Percentiles rank a stretch among this genome's conserved stretches.
These are phyloP conservation scores for Persicaria tinctoria DNA, from an alignment of 148 eudicot genomes.

Conservation along the genomic window DNA sequence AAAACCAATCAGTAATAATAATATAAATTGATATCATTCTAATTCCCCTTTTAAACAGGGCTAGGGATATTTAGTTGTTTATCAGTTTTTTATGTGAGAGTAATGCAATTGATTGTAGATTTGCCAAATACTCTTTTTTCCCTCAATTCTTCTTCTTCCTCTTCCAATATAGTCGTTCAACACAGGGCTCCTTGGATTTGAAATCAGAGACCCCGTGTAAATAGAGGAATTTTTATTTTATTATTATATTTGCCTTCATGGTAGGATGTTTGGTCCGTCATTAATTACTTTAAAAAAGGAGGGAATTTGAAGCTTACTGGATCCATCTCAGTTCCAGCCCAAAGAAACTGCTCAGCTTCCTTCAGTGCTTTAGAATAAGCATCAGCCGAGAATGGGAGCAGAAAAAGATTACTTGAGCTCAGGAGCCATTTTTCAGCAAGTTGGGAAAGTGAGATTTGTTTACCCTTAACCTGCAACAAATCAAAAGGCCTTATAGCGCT, in stretches of 20 bases:
- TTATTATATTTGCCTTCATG: neutral
- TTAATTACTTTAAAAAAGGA: neutral
- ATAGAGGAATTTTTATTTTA: neutral
- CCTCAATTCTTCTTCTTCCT: constrained; percentile 5
- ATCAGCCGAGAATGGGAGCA: constrained; percentile 51
- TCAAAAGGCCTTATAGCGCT: neutral
- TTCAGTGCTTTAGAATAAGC: constrained; percentile 57
- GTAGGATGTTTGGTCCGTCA: neutral
- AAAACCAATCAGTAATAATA: neutral
- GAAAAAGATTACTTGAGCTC: constrained; percentile 57
- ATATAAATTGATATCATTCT: neutral
- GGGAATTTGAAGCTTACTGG: constrained; percentile 39
- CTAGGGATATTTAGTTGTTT: neutral
- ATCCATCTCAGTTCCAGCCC: constrained; percentile 99
- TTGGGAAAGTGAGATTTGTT: constrained; percentile 43
- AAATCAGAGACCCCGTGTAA: neutral
- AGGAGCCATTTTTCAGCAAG: constrained; percentile 85
- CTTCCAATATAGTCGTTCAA: neutral
- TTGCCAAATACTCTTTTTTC: neutral
- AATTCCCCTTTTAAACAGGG: neutral
- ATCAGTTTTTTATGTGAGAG: neutral
- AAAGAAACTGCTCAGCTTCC: constrained; percentile 89
- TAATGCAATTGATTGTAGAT: neutral
- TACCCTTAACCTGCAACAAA: constrained; percentile 65
- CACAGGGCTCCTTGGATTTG: neutral